Base-by-base conservation (phyloP, 768 basidiomycete species). In the Sarcomyxa edulis region DNA sequence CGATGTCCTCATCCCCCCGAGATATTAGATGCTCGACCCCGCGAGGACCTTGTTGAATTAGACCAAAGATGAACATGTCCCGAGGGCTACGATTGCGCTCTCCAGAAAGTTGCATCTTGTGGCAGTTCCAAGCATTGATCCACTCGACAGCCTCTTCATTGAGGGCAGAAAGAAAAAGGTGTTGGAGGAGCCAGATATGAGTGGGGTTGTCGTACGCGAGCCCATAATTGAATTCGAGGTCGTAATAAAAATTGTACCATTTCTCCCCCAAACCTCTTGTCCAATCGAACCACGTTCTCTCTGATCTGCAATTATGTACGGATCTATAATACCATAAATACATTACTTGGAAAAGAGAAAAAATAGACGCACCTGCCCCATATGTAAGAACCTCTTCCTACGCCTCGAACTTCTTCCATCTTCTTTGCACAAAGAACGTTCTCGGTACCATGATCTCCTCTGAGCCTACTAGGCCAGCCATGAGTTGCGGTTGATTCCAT, bases 181-280 rank as follows among this genome's bases (percentile, higher is more conserved):
- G 42, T 30, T 65, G 65, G 1, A 66, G 45, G 4, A 69, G 50
- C 65, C 68, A 72, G 27, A 67, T 61, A 39, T 69, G 66, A 9
- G 38, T 45, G 6, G 48, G 25, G 6, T 43, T 25, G 12, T 53
- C 35, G 2, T 37, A 40, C 28, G 65, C 41, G 0, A 71, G 53
- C 1, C 52, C 44, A 24, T 55, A 32, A 9, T 50, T 28, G 3
- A 39, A 26, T 38, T 70, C 64, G 4, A 71, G 58, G 2, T 49
- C 42, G 14, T 46, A 22, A 44, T 69, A 69, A 35, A 68, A 65
- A 0, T 41, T 29, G 30, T 64, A 60, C 67, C 68, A 71, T 33
- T 64, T 66, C 20, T 32, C 18, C 2, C 64, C 61, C 44, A 64
- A 53, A 0, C 54, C 57, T 12, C 29, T 12, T 0, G 61, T 68